A percentile compares a stretch with the other conserved stretches of the same genome.
Conservation (phyloP, 2,329 filamentous ascomycete species). For the Malbranchea zuffiana region DNA sequence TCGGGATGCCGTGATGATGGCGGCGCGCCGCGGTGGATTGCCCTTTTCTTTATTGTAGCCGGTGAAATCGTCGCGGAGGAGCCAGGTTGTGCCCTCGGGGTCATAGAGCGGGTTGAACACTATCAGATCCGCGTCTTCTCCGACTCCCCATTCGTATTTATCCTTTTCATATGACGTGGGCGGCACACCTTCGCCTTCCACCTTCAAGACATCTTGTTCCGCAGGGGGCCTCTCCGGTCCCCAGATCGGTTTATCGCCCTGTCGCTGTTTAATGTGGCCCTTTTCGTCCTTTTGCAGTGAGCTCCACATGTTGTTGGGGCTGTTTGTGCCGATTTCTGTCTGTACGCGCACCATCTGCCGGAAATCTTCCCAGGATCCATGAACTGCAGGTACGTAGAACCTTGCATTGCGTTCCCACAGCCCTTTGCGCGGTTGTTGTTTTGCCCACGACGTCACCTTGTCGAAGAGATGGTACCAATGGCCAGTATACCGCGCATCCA, state of each 20-base stretch:
- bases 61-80: slow-evolving; percentile 70
- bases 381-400: slow-evolving; percentile 66
- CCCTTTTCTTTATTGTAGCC: slow-evolving; percentile 60
- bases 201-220: slow-evolving; percentile 59
- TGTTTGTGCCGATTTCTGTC: slow-evolving; percentile 56
- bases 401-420: slow-evolving; percentile 70
- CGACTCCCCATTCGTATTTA: slow-evolving; percentile 74
- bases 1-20: slow-evolving; percentile 79
- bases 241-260: slow-evolving; percentile 61
- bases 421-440: slow-evolving; percentile 63
- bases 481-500: slow-evolving; percentile 82
- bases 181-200: slow-evolving; percentile 61
- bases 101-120: slow-evolving; percentile 88
- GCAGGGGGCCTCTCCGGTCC: slow-evolving; percentile 63
- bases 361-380: slow-evolving; percentile 72
- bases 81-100: slow-evolving; percentile 76
- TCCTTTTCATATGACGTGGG: slow-evolving; percentile 66
- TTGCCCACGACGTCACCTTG: slow-evolving; percentile 58
- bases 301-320: slow-evolving; percentile 57
- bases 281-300: slow-evolving; percentile 26
- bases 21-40: slow-evolving; percentile 60
- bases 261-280: slow-evolving; percentile 14
- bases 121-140: slow-evolving; percentile 83
- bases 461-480: slow-evolving; percentile 70
- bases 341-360: slow-evolving; percentile 65